Base-by-base conservation (phyloP, 176 grass and related monocot species). In the Triticum turgidum region DNA sequence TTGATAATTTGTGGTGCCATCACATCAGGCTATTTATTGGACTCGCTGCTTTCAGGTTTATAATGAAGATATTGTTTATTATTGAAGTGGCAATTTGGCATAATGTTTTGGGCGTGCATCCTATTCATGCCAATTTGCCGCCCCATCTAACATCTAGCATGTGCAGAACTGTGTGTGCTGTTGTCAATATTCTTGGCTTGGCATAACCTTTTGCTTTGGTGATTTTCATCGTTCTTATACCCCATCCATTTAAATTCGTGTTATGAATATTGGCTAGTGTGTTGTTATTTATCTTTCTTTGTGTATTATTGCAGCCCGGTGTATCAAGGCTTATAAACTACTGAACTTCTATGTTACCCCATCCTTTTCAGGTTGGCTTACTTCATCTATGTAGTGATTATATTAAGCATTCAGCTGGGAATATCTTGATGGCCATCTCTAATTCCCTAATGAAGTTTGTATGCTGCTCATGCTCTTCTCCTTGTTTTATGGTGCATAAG, bases 351-450 rank as follows among this genome's bases (percentile, higher is more conserved):
- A 77, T 87, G 32, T 71, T 80, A 15, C 73, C 30, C 65, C 58
- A 65, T 90, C 4, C 34, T 82, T 87, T 87, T 93, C 93, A 95
- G 96, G 84, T 91, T 87, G 51, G 67, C 67, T 92, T 89, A 59
- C 80, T 91, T 82, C 85, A 86, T 64, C 88, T 88, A 87, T 84
- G 80, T 74, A 94, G 90, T 82, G 73, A 84, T 45, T 96, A 92
- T 94, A 90, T 92, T 82, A 92, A 84, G 56, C 96, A 98, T 64
- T 52, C 94, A 78, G 77, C 88, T 88, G 88, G 81, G 37, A 96
- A 92, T 69, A 91, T 88, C 78, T 77, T 98, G 66, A 63, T 94
- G 76, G 65, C 76, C 27, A 87, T 92, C 20, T 92, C 88, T 56
- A 89, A 74, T 84, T 67, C 65, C 59, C 90, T 95, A 56, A 81